Base-by-base conservation (phyloP, 225 moss, liverwort and hornwort genomes). In the Asterella californica region DNA sequence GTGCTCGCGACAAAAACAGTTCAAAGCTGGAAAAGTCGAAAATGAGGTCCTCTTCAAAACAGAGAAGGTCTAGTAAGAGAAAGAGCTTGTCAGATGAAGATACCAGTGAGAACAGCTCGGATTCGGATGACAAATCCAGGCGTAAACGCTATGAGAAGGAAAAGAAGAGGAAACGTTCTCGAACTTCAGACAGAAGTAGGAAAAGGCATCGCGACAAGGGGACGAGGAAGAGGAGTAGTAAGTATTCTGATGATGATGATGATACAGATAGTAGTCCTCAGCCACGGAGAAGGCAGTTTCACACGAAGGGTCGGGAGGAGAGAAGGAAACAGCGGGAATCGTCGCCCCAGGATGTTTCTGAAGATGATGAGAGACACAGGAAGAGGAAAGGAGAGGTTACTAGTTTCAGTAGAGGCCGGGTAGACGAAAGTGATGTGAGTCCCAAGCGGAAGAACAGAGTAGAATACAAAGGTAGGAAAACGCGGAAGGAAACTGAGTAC, bases 11-110 rank as follows among this genome's bases (percentile, higher is more conserved):
- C 2, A 85, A 83, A 74, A 66, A 79, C 46, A 81, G 80, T 75
- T 72, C 82, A 60, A 91, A 89, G 79, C 73, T 59, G 17, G 91
- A 67, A 45, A 83, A 77, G 32, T 64, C 29, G 27, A 64, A 54
- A 1, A 79, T 81, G 68, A 89, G 86, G 65, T 79, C 90, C 36
- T 87, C 87, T 63, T 83, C 79, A 30, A 88, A 87, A 73, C 87
- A 84, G 60, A 86, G 84, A 0, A 89, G 77, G 74, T 81, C 83
- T 0, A 87, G 79, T 76, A 84, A 50, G 6, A 91, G 81, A 80
- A 83, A 85, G 25, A 37, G 71, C 11, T 18, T 61, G 9, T 78
- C 82, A 37, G 69, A 74, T 11, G 77, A 80, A 1, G 82, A 84
- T 5, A 64, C 64, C 36, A 79, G 75, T 70, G 84, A 75, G 19